Evolutionary conservation across 306 rosid species (phyloP), one percentile per base, ranked within the genome.

Genomic region (Vachellia pachyceras): DNA sequence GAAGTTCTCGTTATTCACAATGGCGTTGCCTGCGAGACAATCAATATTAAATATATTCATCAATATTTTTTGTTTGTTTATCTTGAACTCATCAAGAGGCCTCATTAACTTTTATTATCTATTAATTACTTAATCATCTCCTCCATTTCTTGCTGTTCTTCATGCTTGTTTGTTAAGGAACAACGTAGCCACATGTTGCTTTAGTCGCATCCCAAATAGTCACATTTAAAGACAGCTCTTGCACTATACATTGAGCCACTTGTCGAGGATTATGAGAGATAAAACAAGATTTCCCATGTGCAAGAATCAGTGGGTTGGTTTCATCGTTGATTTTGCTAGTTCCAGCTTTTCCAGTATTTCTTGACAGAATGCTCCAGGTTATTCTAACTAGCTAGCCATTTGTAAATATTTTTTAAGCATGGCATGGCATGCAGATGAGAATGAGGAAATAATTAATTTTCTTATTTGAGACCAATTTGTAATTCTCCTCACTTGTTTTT

Each of bases 1-100:
- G 99, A 90, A 91, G 84, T 78, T 89, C 91, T 93, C 84, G 95
- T 91, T 92, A 84, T 92, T 90, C 92, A 83, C 97, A 90, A 84
- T 73, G 89, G 61, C 90, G 81, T 91, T 95, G 88, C 97, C 94
- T 86, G 76, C 77, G 86, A 61, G 66, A 75, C 65, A 88, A 91
- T 90, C 84, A 65, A 88, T 88, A 86, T 44, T 5, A 44, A 2
- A 44, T 61, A 33, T 50, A 74, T 41, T 44, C 0, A 66, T 36
- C 20, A 15, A 18, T 76, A 70, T 5, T 46, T 49, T 61, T 49
- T 47, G 54, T 17, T 76, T 60, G 46, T 63, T 39, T 42, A 35
- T 33, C 36, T 25, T 8, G 67, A 18, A 60, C 67, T 23, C 39
- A 3, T 29, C 33, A 29, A 29, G 25, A 39, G 25, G 60, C 44